Base-by-base conservation (phyloP, 768 basidiomycete species). In the Infundibulicybe gibba region DNA sequence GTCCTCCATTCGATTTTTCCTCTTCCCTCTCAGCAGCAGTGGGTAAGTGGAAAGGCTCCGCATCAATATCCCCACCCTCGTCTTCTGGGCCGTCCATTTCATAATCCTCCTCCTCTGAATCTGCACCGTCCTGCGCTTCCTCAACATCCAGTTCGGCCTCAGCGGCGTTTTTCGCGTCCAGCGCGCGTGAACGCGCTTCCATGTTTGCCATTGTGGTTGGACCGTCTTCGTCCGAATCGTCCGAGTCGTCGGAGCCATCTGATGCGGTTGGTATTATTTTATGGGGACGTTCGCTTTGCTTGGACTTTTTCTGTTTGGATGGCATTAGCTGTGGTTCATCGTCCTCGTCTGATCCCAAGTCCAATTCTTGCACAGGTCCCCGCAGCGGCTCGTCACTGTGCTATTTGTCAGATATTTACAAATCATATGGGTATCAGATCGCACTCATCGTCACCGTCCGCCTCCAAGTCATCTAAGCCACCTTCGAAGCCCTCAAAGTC, bases 141-240 rank as follows among this genome's bases (percentile, higher is more conserved):
- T 81, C 78, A 0, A 73, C 62, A 55, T 87, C 87, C 20, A 88
- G 67, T 58, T 80, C 79, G 2, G 84, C 88, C 47, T 91, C 87
- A 10, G 68, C 80, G 19, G 74, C 75, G 5, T 81, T 82, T 53
- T 75, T 68, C 16, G 74, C 82, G 54, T 93, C 90, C 42, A 92
- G 65, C 43, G 87, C 87, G 45, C 80, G 80, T 39, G 90, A 92
- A 20, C 82, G 83, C 32, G 81, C 79, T 52, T 87, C 90, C 77
- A 93, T 90, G 57, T 91, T 93, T 19, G 77, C 78, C 66, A 82
- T 81, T 6, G 90, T 93, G 31, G 84, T 66, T 43, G 71, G 85
- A 11, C 52, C 71, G 38, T 75, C 76, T 6, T 72, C 75, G 40
- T 73, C 71, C n/a, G 75, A 75, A 11, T 70, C 71, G 6, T 67